Base-by-base conservation (phyloP, 2,329 filamentous ascomycete species). In the Botrytis sinoallii region DNA sequence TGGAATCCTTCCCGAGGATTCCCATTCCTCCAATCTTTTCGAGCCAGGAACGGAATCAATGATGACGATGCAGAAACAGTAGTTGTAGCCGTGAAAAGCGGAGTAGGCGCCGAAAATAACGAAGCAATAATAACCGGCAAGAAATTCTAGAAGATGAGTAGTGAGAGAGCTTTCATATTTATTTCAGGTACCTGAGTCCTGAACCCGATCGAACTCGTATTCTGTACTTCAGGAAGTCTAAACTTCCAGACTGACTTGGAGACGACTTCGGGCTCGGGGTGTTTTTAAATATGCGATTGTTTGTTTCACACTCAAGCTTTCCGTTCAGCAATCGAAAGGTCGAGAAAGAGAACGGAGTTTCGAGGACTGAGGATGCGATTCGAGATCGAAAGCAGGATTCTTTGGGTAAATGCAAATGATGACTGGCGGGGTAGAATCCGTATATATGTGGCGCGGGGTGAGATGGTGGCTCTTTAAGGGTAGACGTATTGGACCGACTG, bases 401-500 rank as follows among this genome's bases (percentile, higher is more conserved):
- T 8, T 4, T 48, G 32, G 25, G 14, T 14, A 38, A 25, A 71
- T 29, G 4, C 10, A 16, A 38, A 44, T 48, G 60, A 42, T 46
- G 38, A 67, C 25, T 72, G 12, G 46, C 20, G 70, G 61, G 70
- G 61, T 67, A 72, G 46, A 46, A 25, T 10, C 46, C 18, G 35
- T 68, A 57, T 57, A 18, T 68, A 57, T 67, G 48, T 12, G 61
- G 38, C 46, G 14, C 25, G 29, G 70, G 38, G 22, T 57, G 38
- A 46, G 22, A 40, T n/a, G 22, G 9, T 70, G 35, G 22, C n/a
- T 57, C 35, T 35, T n/a, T 29, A 9, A 2, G 3, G 4, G 32
- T 40, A 52, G 22, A 55, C 20, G 60, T 55, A 66, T n/a, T 66
- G 12, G n/a, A 44, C 25, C 44, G 60, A 29, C 7, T 10, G 25